Evolutionary conservation across 257 asterid species (phyloP).

Genomic region (Scutellaria barbata): DNA sequence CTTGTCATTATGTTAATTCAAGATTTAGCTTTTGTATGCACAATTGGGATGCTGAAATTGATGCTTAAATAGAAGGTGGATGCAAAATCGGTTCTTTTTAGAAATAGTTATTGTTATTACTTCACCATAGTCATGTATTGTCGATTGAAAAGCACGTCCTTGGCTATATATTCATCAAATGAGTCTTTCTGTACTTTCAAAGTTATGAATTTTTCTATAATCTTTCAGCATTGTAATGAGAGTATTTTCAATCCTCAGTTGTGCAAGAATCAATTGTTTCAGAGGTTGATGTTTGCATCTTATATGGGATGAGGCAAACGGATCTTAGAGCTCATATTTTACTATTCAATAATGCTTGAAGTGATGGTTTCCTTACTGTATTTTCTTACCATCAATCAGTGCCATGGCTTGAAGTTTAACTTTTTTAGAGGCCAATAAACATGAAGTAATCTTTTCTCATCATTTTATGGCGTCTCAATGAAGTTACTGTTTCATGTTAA

Average conservation of each 20-base stretch:
- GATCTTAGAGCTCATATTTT: neutral
- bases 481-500: neutral
- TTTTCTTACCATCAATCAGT: neutral
- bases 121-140: neutral
- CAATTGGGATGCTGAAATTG: neutral
- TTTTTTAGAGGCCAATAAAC: neutral
- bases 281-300: neutral
- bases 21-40: neutral
- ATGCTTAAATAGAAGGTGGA: neutral
- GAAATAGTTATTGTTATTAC: neutral
- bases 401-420: constrained; percentile 2
- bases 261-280: neutral
- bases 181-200: neutral
- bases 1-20: neutral
- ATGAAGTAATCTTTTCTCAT: neutral
- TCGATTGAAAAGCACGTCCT: constrained; percentile 9
- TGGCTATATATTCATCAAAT: neutral
- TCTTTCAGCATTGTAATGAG: constrained; percentile 1
- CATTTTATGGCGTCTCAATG: constrained; percentile 10
- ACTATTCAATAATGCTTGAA: neutral
- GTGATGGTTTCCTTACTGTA: neutral
- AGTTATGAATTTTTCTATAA: constrained; percentile 7
- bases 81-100: neutral
- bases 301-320: neutral
- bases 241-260: neutral